A percentile compares a stretch with the other conserved stretches of the same genome.
Conservation (phyloP, 176 grass and related monocot species). For the Oryza coarctata region DNA sequence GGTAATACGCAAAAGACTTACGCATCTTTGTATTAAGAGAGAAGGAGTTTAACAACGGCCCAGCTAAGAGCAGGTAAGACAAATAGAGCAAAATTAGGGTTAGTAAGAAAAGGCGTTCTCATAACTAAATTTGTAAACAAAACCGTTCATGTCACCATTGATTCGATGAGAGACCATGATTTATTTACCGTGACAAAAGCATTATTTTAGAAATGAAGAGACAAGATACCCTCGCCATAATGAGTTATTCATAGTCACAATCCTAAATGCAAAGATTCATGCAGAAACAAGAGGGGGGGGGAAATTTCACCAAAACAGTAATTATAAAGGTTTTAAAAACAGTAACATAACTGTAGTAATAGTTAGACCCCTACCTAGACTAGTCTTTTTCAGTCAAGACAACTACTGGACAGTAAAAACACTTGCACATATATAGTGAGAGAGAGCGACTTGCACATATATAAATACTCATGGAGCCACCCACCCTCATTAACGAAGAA, state of each 20-base stretch:
- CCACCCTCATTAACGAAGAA: slow-evolving; percentile 39
- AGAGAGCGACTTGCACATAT: slow-evolving; percentile 9
- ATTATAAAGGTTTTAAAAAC: not conserved
- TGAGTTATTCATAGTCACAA: not conserved
- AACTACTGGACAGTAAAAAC: not conserved
- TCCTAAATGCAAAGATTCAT: not conserved
- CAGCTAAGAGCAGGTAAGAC: too few species aligned
- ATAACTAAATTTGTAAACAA: too few species aligned
- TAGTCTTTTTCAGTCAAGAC: not conserved
- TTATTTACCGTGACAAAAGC: not conserved
- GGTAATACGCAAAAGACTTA: too few species aligned
- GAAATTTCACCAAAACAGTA: not conserved
- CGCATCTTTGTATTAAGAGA: too few species aligned
- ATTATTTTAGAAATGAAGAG: not conserved
- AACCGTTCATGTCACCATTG: not conserved
- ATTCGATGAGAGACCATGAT: not conserved
- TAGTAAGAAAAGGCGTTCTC: too few species aligned
- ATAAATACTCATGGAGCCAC: slow-evolving; percentile 36
- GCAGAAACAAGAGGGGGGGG: not conserved
- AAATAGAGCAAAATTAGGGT: too few species aligned
- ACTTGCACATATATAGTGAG: not conserved
- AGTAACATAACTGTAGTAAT: not conserved
- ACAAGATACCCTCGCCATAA: too few species aligned
- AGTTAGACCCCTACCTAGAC: not conserved
- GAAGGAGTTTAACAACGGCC: too few species aligned